These are phyloP conservation scores for Brassica rapa DNA, from an alignment of 345 rosid species.

Conservation along the genomic window DNA sequence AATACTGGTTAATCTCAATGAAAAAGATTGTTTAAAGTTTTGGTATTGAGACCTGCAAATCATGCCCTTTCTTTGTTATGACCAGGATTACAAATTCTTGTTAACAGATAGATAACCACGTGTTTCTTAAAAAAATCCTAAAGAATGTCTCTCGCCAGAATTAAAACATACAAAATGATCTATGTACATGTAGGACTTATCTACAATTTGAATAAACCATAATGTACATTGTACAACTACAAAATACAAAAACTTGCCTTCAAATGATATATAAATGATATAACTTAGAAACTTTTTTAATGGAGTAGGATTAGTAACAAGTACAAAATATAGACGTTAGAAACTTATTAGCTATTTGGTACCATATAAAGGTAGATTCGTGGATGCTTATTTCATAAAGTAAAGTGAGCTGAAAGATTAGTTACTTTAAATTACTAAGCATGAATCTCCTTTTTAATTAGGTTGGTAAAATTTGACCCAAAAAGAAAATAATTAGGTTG, in stretches of 20 bases:
- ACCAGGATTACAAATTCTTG: not conserved
- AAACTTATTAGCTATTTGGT: not conserved
- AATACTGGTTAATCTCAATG: not conserved
- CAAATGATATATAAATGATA: not conserved
- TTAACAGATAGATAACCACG: not conserved
- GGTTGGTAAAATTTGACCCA: not conserved
- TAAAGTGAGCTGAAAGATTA: not conserved
- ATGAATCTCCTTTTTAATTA: not conserved
- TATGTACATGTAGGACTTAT: not conserved
- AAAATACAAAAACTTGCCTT: not conserved
- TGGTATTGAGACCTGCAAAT: not conserved
- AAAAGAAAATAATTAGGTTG: not conserved
- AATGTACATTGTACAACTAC: not conserved
- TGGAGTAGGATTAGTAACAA: not conserved
- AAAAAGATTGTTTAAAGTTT: not conserved
- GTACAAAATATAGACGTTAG: not conserved
- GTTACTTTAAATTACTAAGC: not conserved
- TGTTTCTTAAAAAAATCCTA: not conserved
- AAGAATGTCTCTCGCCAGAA: not conserved
- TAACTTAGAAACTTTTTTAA: not conserved
- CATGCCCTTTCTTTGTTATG: not conserved
- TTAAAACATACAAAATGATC: not conserved
- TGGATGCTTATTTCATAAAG: not conserved
- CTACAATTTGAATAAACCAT: not conserved
- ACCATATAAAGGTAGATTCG: not conserved